These are phyloP conservation scores for Lyophyllum decastes DNA, from an alignment of 768 basidiomycete species.

Conservation along the genomic window DNA sequence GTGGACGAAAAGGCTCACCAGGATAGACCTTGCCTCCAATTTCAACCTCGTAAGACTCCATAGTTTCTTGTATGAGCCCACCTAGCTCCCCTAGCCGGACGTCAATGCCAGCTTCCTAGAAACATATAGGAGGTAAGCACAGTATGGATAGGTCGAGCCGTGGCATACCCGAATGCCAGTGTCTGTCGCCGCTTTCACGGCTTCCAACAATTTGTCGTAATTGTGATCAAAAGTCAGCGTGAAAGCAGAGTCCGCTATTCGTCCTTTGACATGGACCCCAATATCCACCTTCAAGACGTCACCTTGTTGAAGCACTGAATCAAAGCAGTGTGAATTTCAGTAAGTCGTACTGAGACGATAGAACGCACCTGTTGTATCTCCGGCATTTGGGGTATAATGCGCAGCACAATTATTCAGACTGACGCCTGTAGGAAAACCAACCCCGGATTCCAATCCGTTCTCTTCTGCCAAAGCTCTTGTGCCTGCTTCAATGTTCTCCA, in stretches of 20 bases:
- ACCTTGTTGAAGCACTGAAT: slow-evolving; percentile 70
- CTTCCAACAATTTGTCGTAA: slow-evolving; percentile 86
- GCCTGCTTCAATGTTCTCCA: slow-evolving; percentile 89
- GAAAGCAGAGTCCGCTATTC: slow-evolving; percentile 95
- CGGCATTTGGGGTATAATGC: slow-evolving; percentile 95
- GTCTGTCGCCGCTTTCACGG: slow-evolving; percentile 93
- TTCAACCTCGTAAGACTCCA: slow-evolving; percentile 98
- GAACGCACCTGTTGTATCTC: slow-evolving; percentile 75
- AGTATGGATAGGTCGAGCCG: not conserved
- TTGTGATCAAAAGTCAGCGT: slow-evolving; percentile 88
- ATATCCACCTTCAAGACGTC: slow-evolving; percentile 98
- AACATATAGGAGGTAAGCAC: not conserved
- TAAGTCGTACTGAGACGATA: not conserved
- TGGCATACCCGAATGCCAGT: slow-evolving; percentile 76
- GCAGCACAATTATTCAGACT: slow-evolving; percentile 95
- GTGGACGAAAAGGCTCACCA: slow-evolving; percentile 45
- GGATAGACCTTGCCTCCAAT: slow-evolving; percentile 82
- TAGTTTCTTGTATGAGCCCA: slow-evolving; percentile 92
- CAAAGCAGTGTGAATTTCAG: not conserved
- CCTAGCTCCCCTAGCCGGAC: slow-evolving; percentile 91
- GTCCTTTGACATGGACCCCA: slow-evolving; percentile 96
- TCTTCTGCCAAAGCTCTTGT: slow-evolving; percentile 92
- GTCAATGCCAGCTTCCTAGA: slow-evolving; percentile 94
- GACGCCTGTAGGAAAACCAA: slow-evolving; percentile 96
- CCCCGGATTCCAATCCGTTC: slow-evolving; percentile 78